Conservation (phyloP, 306 rosid genomes). For the Cicer arietinum region DNA sequence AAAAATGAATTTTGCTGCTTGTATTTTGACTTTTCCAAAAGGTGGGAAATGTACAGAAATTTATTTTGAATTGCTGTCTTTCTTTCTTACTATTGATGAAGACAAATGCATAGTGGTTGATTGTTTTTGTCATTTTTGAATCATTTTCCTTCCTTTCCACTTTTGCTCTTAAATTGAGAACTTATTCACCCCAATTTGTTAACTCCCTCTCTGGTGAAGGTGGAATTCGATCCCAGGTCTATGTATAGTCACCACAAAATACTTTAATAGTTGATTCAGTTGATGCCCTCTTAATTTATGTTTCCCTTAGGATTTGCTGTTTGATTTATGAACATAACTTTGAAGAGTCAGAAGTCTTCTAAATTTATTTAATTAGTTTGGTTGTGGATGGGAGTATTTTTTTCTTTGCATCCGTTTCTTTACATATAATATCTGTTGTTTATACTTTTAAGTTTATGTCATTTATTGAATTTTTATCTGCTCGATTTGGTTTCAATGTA, state of each 20-base stretch:
- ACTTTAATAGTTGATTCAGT: conserved; percentile 14
- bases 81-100: background rate
- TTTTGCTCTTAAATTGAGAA: background rate
- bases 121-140: conserved; percentile 4
- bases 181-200: background rate
- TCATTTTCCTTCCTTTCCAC: conserved; percentile 17
- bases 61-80: conserved; percentile 7
- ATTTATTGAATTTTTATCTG: conserved; percentile 10
- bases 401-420: background rate
- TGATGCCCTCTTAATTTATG: conserved; percentile 29
- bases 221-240: background rate
- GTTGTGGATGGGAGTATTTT: background rate
- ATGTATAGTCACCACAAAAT: background rate
- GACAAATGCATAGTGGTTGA: conserved; percentile 7
- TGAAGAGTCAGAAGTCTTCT: conserved; percentile 28
- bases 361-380: conserved; percentile 32
- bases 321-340: conserved; percentile 12
- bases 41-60: background rate
- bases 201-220: conserved; percentile 21
- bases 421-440: background rate
- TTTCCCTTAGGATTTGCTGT: conserved; percentile 14
- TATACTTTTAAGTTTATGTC: background rate
- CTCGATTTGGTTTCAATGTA: background rate
- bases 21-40: conserved; percentile 10
- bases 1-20: background rate